Evolutionary conservation across 495 filamentous ascomycete genomes (phyloP).

Genomic region (Neurospora pannonica): DNA sequence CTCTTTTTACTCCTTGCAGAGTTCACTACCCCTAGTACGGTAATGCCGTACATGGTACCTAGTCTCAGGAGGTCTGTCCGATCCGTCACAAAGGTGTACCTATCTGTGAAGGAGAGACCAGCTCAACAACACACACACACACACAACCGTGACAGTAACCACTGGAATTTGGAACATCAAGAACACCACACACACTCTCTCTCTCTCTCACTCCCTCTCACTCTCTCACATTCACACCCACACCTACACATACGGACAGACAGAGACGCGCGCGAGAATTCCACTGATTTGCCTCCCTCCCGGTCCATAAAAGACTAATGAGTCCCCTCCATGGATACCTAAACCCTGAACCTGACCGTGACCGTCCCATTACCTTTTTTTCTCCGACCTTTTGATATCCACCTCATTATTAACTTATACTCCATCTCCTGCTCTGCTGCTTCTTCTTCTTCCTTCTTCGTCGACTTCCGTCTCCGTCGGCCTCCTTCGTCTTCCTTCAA

Average conservation of each 20-base stretch:
- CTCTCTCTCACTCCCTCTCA: too few species aligned
- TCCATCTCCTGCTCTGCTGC: not conserved
- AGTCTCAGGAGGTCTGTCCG: too few species aligned
- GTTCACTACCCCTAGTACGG: too few species aligned
- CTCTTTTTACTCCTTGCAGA: not conserved
- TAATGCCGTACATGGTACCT: too few species aligned
- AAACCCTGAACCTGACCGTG: not conserved
- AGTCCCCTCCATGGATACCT: too few species aligned
- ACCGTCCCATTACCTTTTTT: not conserved
- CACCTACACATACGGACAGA: not conserved
- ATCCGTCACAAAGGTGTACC: too few species aligned
- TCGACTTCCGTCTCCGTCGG: too few species aligned
- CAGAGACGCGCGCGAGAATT: not conserved
- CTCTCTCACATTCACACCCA: not conserved
- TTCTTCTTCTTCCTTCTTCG: not conserved
- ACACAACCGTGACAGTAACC: too few species aligned
- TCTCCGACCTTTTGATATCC: not conserved
- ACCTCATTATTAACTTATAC: not conserved
- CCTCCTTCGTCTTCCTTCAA: not conserved
- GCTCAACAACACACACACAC: not conserved
- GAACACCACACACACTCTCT: too few species aligned
- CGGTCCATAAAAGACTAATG: too few species aligned
- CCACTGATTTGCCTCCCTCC: not conserved
- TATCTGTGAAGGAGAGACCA: not conserved
- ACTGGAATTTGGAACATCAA: too few species aligned